These are phyloP conservation scores for Martensiomyces pterosporus DNA, from an alignment of 192 early-diverging fungal species.

Conservation along the genomic window DNA sequence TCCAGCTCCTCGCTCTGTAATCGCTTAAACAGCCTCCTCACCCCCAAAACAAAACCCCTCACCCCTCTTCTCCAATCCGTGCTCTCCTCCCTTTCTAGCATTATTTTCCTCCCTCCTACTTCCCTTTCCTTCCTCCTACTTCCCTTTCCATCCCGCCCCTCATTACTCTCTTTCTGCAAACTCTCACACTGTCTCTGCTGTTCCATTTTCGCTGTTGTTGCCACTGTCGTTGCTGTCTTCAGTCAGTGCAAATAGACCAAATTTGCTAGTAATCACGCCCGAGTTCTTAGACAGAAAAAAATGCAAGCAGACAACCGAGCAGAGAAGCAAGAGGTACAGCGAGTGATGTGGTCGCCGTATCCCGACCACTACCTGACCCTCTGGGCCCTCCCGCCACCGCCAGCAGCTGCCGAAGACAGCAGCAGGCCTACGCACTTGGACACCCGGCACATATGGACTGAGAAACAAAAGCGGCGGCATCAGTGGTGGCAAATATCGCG, in stretches of 20 bases:
- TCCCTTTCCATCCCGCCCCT: too few species aligned
- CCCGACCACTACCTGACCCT: conserved; percentile 42
- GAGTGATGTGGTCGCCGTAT: conserved; percentile 44
- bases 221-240: neutral
- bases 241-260: too few species aligned
- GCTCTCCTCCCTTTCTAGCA: neutral
- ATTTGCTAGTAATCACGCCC: too few species aligned
- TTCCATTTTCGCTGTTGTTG: too few species aligned
- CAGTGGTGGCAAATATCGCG: conserved; percentile 43
- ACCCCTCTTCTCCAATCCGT: neutral
- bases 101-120: neutral
- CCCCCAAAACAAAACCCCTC: too few species aligned
- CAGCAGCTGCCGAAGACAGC: neutral
- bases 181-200: too few species aligned
- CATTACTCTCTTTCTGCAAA: too few species aligned
- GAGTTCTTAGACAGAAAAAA: neutral
- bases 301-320: conserved; percentile 16
- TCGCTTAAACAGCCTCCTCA: too few species aligned
- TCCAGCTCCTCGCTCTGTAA: too few species aligned
- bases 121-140: neutral
- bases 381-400: conserved; percentile 18
- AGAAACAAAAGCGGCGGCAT: conserved; percentile 9
- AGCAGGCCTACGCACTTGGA: conserved; percentile 11
- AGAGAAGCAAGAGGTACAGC: conserved; percentile 17
- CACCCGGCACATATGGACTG: neutral